phyloP scores from a whole-genome alignment of 495 filamentous ascomycete species.

The Hypoxylon crocopeplum region DNA sequence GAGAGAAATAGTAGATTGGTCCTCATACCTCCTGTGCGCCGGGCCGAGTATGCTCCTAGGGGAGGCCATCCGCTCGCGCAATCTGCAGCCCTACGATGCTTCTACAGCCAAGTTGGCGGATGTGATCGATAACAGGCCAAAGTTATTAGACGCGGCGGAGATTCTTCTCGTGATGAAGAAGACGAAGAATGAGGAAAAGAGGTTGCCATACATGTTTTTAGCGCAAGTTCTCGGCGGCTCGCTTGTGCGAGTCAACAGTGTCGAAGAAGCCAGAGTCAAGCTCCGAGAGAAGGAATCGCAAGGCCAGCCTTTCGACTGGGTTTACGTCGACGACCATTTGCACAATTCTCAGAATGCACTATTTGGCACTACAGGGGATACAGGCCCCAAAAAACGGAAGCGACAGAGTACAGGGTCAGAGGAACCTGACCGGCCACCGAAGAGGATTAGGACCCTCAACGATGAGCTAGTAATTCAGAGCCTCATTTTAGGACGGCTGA shows the following conservation, averaged over 20 bases:
- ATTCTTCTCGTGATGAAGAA: slow-evolving; percentile 80
- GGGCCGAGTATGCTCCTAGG: slow-evolving; percentile 79
- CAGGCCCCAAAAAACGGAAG: slow-evolving; percentile 50
- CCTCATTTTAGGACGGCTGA: slow-evolving; percentile 81
- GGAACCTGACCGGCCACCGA: slow-evolving; percentile 45
- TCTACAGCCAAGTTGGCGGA: slow-evolving; percentile 60
- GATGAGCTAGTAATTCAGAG: slow-evolving; percentile 94
- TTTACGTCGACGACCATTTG: slow-evolving; percentile 72
- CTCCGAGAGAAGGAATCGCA: slow-evolving; percentile 59
- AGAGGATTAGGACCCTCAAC: slow-evolving; percentile 67
- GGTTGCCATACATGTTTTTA: slow-evolving; percentile 69
- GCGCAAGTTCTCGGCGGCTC: slow-evolving; percentile 78
- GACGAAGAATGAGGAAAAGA: slow-evolving; percentile 66
- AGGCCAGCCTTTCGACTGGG: slow-evolving; percentile 71
- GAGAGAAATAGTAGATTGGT: slow-evolving; percentile 71
- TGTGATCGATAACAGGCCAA: slow-evolving; percentile 63
- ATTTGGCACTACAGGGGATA: slow-evolving; percentile 37
- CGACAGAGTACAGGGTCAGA: slow-evolving; percentile 45
- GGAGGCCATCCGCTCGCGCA: slow-evolving; percentile 78
- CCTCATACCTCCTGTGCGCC: slow-evolving; percentile 82
- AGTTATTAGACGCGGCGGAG: slow-evolving; percentile 68
- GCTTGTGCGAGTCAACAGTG: slow-evolving; percentile 67
- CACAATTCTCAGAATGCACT: slow-evolving; percentile 31
- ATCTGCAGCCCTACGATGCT: slow-evolving; percentile 65
- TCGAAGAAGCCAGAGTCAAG: slow-evolving; percentile 66